Conservation (phyloP, 2,329 filamentous ascomycete genomes). For the Penicillium sclerotigenum region DNA sequence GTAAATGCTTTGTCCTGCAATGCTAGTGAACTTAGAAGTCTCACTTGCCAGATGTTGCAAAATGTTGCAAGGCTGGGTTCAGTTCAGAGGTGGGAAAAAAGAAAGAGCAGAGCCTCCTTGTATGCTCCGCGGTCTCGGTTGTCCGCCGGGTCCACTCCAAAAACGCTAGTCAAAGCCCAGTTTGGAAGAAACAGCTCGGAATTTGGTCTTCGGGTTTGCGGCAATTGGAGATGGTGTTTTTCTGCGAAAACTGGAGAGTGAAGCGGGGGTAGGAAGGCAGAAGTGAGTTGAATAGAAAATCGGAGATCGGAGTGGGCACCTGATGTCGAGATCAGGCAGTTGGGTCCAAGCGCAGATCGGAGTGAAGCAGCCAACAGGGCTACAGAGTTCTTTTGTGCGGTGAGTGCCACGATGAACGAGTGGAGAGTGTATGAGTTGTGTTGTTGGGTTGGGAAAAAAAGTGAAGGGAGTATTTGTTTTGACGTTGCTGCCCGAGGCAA, state of each 20-base stretch:
- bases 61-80: background rate
- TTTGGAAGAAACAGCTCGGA: conserved; percentile 4
- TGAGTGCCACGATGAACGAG: conserved; percentile 9
- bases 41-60: background rate
- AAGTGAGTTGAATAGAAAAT: conserved; percentile 5
- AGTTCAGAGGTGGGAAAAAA: background rate
- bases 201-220: background rate
- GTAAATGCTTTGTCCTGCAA: background rate
- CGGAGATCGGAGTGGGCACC: conserved; percentile 22
- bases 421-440: conserved; percentile 2
- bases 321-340: conserved; percentile 26
- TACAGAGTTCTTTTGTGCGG: conserved; percentile 1
- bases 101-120: conserved; percentile 6
- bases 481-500: conserved; percentile 27
- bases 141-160: conserved; percentile 13
- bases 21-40: background rate
- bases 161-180: conserved; percentile 15
- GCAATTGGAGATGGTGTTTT: conserved; percentile 6
- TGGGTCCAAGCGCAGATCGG: conserved; percentile 24
- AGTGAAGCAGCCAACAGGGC: conserved; percentile 6
- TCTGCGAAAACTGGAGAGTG: background rate
- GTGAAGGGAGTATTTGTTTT: conserved; percentile 26
- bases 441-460: conserved; percentile 14
- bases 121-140: conserved; percentile 11
- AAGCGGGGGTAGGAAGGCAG: background rate